Evolutionary conservation across 371 early-diverging fungal genomes (phyloP).

Genomic region (Mortierella sp.): DNA sequence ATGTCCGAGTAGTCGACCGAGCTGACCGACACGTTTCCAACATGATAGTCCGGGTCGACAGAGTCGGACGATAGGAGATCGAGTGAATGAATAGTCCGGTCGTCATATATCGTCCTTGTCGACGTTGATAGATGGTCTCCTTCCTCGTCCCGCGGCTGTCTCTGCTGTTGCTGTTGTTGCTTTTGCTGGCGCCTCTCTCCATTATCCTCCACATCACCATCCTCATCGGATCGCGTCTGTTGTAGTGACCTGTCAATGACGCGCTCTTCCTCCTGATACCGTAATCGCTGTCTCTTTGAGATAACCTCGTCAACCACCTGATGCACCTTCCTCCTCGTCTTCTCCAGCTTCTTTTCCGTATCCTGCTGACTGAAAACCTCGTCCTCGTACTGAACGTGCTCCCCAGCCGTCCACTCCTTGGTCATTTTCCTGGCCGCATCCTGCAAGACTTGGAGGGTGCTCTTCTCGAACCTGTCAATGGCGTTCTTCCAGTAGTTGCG

Average conservation of each 20-base stretch:
- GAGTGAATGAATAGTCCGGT: constrained; percentile 1
- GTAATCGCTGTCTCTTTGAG: neutral
- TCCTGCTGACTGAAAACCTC: neutral
- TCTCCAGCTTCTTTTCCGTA: neutral
- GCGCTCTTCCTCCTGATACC: neutral
- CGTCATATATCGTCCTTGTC: neutral
- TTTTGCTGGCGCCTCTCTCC: neutral
- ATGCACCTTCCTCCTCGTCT: constrained; percentile 4
- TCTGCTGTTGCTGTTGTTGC: neutral
- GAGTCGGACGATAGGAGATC: constrained; percentile 13
- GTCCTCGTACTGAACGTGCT: constrained; percentile 1
- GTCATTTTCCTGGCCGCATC: constrained; percentile 1
- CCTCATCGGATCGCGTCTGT: neutral
- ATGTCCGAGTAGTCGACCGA: constrained; percentile 5
- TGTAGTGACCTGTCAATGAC: neutral
- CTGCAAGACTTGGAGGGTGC: neutral
- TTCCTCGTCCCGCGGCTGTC: neutral
- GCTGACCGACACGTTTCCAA: constrained; percentile 5
- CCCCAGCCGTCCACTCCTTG: neutral
- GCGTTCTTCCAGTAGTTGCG: neutral
- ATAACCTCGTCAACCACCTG: constrained; percentile 2
- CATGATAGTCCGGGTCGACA: neutral
- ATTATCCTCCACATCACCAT: neutral
- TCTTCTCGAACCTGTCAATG: neutral
- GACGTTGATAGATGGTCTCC: neutral